Evolutionary conservation across 2,329 filamentous ascomycete species (phyloP).

Genomic region (Aspergillus sp.): DNA sequence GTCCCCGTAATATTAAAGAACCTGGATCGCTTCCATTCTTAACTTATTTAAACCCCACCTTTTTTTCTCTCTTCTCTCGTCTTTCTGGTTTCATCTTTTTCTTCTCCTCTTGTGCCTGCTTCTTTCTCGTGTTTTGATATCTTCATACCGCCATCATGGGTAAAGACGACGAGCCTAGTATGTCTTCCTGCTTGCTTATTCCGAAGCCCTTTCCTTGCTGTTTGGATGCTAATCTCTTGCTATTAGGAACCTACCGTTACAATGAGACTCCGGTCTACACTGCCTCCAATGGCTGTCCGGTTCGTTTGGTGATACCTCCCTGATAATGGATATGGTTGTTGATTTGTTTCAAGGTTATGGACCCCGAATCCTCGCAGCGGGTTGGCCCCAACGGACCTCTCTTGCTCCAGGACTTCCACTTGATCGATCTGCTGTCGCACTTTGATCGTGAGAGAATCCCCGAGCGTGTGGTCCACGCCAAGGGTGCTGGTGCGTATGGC

Average conservation of each 20-base stretch:
- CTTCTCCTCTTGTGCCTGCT: neutral
- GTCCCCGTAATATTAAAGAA: no score
- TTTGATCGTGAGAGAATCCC: constrained; percentile 39
- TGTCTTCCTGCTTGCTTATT: constrained; percentile 1
- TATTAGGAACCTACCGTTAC: constrained; percentile 45
- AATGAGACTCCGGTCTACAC: constrained; percentile 57
- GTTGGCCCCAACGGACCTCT: constrained; percentile 55
- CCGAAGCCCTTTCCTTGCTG: neutral
- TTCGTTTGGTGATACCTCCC: constrained; percentile 7
- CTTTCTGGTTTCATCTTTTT: constrained; percentile 4
- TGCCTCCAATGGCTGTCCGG: constrained; percentile 55
- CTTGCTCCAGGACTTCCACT: constrained; percentile 60
- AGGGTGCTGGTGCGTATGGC: constrained; percentile 38
- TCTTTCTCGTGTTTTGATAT: neutral
- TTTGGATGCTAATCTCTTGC: constrained; percentile 2
- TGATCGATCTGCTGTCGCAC: constrained; percentile 56
- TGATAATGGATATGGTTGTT: constrained; percentile 4
- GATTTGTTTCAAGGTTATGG: constrained; percentile 36
- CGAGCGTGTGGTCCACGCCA: constrained; percentile 40
- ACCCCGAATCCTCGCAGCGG: constrained; percentile 50
- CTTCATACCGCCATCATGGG: constrained; percentile 24
- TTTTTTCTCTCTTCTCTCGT: constrained; percentile 5
- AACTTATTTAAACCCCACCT: neutral
- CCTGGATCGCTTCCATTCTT: no score
- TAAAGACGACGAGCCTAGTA: constrained; percentile 32